Conservation (phyloP, 345 rosid species). For the Sisymbrium altissimum region DNA sequence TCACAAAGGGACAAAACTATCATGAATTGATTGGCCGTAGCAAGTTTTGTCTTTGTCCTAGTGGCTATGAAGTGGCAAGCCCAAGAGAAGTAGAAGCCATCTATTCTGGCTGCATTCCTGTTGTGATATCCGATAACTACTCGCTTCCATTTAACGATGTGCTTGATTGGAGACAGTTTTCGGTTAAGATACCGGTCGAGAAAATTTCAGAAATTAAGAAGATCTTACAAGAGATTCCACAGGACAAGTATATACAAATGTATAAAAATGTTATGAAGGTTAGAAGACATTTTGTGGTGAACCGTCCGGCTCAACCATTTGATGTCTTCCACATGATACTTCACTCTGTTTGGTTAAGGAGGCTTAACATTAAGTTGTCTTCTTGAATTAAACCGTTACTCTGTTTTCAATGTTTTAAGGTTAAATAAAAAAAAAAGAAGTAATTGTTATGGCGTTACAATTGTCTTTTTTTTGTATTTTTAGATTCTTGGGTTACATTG, state of each 20-base stretch:
- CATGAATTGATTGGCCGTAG: conserved; percentile 40
- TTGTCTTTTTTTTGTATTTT: too few relatives aligned
- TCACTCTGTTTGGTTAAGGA: conserved; percentile 61
- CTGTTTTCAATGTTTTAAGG: too few relatives aligned
- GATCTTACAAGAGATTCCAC: conserved; percentile 42
- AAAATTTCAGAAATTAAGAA: conserved; percentile 45
- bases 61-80: conserved; percentile 68
- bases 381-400: conserved; percentile 17
- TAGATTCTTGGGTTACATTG: too few relatives aligned
- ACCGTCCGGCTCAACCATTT: conserved; percentile 49
- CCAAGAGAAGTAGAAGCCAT: conserved; percentile 49
- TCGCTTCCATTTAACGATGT: conserved; percentile 49
- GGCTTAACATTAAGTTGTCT: conserved; percentile 45
- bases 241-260: conserved; percentile 38
- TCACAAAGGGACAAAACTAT: conserved; percentile 36
- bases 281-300: conserved; percentile 47
- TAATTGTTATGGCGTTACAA: too few relatives aligned
- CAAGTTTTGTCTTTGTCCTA: conserved; percentile 65
- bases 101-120: conserved; percentile 45
- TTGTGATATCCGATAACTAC: conserved; percentile 45
- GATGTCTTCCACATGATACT: conserved; percentile 58
- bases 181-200: conserved; percentile 37
- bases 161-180: conserved; percentile 49
- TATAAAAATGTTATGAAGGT: conserved; percentile 40
- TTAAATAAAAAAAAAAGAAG: too few relatives aligned